These are phyloP conservation scores for Apiospora kogelbergensis DNA, from an alignment of 2,329 filamentous ascomycete genomes.

Conservation along the genomic window DNA sequence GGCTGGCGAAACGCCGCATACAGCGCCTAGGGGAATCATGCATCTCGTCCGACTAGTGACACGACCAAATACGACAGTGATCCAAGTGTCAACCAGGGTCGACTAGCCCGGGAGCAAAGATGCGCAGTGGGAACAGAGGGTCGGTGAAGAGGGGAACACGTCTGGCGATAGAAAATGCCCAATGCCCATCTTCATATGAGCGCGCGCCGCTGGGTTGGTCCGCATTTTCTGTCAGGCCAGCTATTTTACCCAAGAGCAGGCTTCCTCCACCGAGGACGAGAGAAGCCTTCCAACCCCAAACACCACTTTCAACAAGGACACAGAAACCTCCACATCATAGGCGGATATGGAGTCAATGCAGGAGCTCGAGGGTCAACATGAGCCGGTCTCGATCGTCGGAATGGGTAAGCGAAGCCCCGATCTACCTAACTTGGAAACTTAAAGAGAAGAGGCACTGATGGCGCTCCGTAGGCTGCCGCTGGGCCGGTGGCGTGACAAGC, in stretches of 20 bases:
- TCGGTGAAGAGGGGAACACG: neutral
- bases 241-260: neutral
- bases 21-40: neutral
- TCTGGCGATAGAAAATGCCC: neutral
- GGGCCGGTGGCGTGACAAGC: conserved; percentile 20
- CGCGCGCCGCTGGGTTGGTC: neutral
- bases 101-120: neutral
- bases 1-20: neutral
- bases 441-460: neutral
- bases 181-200: neutral
- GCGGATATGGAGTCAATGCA: neutral
- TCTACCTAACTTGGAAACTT: neutral
- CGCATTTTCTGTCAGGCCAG: neutral
- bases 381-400: conserved; percentile 10
- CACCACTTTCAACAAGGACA: neutral
- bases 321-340: neutral
- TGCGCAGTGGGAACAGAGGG: neutral
- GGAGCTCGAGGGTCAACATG: conserved; percentile 2
- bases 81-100: neutral
- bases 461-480: conserved; percentile 19
- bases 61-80: neutral
- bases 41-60: conserved; percentile 1
- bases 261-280: neutral
- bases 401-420: neutral
- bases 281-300: neutral